A percentile compares a stretch with the other conserved stretches of the same genome.
Conservation (phyloP, 495 filamentous ascomycete species). For the Tuber magnatum region DNA sequence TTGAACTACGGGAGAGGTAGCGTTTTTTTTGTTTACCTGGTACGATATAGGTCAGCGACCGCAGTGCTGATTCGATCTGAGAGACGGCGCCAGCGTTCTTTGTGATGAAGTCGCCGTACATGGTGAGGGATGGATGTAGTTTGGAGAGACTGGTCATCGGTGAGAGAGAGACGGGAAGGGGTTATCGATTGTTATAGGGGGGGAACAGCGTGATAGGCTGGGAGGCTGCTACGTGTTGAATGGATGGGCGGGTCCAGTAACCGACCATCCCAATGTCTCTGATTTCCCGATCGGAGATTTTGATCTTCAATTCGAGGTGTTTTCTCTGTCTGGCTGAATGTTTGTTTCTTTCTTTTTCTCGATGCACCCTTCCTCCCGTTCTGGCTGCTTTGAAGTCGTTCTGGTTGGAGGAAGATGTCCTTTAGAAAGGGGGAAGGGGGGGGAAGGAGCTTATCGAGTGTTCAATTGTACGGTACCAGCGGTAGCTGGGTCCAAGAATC, state of each 20-base stretch:
- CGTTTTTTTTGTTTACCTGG: constrained; percentile 54
- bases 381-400: not conserved
- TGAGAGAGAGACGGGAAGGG: constrained; percentile 26
- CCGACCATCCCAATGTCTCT: constrained; percentile 15
- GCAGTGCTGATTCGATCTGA: constrained; percentile 85
- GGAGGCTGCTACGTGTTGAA: constrained; percentile 23
- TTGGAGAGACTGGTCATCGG: constrained; percentile 36
- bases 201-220: constrained; percentile 16
- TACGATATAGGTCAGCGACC: constrained; percentile 90
- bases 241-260: constrained; percentile 31
- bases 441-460: not conserved
- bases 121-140: constrained; percentile 41
- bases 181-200: constrained; percentile 33
- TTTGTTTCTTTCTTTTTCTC: not conserved
- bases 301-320: not conserved
- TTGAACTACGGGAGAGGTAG: constrained; percentile 17
- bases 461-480: not conserved
- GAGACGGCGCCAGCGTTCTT: constrained; percentile 86
- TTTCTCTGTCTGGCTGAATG: not conserved
- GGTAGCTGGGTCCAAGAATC: not conserved
- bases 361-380: not conserved
- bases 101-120: constrained; percentile 87
- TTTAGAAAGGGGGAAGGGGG: not conserved
- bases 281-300: constrained; percentile 3
- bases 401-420: not conserved